Evolutionary conservation across 2,329 filamentous ascomycete species (phyloP).

Genomic region (Coniochaeta pulveracea): DNA sequence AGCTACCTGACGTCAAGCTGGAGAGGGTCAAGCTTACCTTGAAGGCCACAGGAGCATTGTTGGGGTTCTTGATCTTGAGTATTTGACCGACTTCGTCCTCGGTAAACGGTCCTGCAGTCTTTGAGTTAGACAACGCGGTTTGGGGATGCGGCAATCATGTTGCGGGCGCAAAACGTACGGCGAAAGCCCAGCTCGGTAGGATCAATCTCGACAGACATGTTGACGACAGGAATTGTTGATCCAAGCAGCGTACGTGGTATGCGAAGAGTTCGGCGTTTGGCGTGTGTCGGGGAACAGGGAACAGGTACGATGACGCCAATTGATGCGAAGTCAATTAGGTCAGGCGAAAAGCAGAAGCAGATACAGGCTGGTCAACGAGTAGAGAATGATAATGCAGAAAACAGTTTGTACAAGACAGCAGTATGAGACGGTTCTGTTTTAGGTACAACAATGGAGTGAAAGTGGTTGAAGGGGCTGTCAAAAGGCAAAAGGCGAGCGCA

Average conservation of each 20-base stretch:
- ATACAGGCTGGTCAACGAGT: not conserved
- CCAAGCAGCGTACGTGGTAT: too few relatives aligned
- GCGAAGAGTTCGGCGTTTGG: too few relatives aligned
- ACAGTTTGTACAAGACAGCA: too few relatives aligned
- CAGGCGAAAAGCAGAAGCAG: conserved; percentile 8
- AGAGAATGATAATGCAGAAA: too few relatives aligned
- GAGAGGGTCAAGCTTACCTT: conserved; percentile 38
- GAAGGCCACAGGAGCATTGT: conserved; percentile 52
- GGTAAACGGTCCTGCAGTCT: conserved; percentile 49
- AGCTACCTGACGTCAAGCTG: conserved; percentile 12
- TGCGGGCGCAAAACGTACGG: conserved; percentile 54
- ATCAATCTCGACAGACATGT: conserved; percentile 92
- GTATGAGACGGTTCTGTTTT: too few relatives aligned
- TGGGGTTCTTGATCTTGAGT: conserved; percentile 54
- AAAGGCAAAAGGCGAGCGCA: too few relatives aligned
- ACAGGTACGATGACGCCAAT: too few relatives aligned
- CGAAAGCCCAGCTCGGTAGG: conserved; percentile 87
- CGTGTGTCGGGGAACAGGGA: too few relatives aligned
- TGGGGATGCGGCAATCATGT: not conserved
- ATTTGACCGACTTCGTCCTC: conserved; percentile 49
- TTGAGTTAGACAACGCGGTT: conserved; percentile 12
- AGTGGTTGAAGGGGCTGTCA: too few relatives aligned
- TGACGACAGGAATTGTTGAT: too few relatives aligned
- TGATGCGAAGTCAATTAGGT: too few relatives aligned
- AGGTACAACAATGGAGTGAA: too few relatives aligned